Evolutionary conservation across 2,329 filamentous ascomycete species (phyloP), one percentile per base, ranked within the genome.

Genomic region (Verticillium zaregamsianum): DNA sequence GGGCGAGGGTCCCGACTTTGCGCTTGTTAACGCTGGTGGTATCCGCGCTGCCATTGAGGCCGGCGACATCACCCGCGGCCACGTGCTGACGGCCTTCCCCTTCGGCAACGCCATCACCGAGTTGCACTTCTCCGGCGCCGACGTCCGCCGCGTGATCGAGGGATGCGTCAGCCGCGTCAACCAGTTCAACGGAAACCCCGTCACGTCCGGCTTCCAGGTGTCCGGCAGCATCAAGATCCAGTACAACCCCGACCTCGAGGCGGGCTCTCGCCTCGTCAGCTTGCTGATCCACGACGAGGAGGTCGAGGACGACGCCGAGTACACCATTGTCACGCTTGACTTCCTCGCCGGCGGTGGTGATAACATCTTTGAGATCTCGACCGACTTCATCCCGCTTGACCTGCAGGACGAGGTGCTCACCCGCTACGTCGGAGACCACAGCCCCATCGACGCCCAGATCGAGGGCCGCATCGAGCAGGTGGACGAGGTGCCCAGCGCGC

Each of bases 51-150:
- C 82, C 39, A 90, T 90, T 59, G 85, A 86, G 52, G 70, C 74
- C 20, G 87, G 87, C 11, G 72, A 82, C 59, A 82, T 90, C 68
- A 90, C 86, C 3, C 83, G 86, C 39, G 86, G 86, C 59, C 81
- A 87, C 63, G 82, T 89, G 5, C 76, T 89, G 2, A 88, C 85
- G 0, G 80, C 85, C 0, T 90, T 90, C 73, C 87, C 87, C 45
- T 90, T 90, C 65, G 83, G 84, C 60, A 90, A 90, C 72, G 78
- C 86, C 55, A 78, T 90, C 23, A 85, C 87, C 9, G 84, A 89
- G 67, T 72, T 89, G 17, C 74, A 70, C 0, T 78, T 84, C 64
- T 75, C 75, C 0, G 87, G 87, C 20, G 74, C 80, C 9, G 77
- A 83, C 54, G 69, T 90, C 5, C 85, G 83, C 79, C 75, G 79